Evolutionary conservation across 306 rosid genomes (phyloP).

Genomic region (Argentina anserina): DNA sequence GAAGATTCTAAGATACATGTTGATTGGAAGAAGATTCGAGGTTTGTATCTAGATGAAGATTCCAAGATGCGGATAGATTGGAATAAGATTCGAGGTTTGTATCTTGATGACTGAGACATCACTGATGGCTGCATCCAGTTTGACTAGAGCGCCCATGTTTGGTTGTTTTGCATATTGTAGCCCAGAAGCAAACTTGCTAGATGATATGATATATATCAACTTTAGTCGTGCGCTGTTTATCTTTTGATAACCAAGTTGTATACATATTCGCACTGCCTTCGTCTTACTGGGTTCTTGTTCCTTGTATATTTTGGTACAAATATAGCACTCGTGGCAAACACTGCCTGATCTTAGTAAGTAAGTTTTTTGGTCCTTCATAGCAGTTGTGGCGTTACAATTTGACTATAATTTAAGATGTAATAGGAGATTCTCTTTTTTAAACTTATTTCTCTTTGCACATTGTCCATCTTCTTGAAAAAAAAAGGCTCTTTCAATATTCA

Average conservation of each 20-base stretch:
- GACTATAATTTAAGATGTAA: no score
- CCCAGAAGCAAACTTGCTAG: not conserved
- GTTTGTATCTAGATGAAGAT: not conserved
- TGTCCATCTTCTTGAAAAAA: no score
- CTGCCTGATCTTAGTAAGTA: no score
- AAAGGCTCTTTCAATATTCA: no score
- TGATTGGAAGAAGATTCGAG: not conserved
- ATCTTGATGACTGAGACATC: slow-evolving; percentile 36
- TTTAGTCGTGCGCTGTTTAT: not conserved
- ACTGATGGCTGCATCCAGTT: not conserved
- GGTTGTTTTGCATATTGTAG: not conserved
- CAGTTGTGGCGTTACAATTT: no score
- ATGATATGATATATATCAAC: not conserved
- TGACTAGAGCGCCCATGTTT: not conserved
- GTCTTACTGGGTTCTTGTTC: not conserved
- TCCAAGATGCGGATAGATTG: slow-evolving; percentile 33
- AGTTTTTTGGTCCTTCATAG: no score
- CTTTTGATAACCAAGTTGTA: not conserved
- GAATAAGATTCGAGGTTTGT: slow-evolving; percentile 66
- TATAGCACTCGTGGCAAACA: no score
- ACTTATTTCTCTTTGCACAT: no score
- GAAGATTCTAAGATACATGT: not conserved
- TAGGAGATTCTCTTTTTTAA: no score
- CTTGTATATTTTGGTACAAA: no score
- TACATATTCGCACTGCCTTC: not conserved